These are phyloP conservation scores for Cordyceps javanica DNA, from an alignment of 2,329 filamentous ascomycete species.

Conservation along the genomic window DNA sequence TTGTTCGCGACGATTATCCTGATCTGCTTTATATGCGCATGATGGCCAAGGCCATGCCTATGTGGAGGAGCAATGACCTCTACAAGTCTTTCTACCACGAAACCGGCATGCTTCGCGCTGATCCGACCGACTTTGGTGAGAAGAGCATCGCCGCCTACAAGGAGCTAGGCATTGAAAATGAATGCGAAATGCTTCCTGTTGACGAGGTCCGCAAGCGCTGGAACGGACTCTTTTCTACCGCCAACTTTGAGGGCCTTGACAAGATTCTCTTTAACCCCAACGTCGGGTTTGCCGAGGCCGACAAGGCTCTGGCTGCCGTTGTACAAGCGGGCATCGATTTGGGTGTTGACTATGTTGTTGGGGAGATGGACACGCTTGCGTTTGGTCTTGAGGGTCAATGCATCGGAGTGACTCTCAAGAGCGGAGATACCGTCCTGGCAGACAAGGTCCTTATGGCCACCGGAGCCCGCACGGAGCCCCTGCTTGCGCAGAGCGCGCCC, in stretches of 20 bases:
- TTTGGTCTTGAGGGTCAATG: slow-evolving; percentile 42
- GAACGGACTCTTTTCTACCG: slow-evolving; percentile 50
- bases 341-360: slow-evolving; percentile 50
- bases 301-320: slow-evolving; percentile 48
- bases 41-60: slow-evolving; percentile 33
- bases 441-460: slow-evolving; percentile 49
- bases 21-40: slow-evolving; percentile 35
- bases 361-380: slow-evolving; percentile 39
- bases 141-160: slow-evolving; percentile 35
- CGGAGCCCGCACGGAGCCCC: slow-evolving; percentile 49
- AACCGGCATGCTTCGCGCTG: slow-evolving; percentile 46
- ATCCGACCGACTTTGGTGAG: slow-evolving; percentile 36
- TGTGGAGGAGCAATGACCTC: slow-evolving; percentile 39
- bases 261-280: slow-evolving; percentile 51
- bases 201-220: slow-evolving; percentile 49
- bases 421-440: slow-evolving; percentile 41
- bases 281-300: slow-evolving; percentile 54
- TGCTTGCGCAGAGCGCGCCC: slow-evolving; percentile 46
- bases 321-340: slow-evolving; percentile 44
- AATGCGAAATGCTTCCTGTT: slow-evolving; percentile 34
- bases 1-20: slow-evolving; percentile 37
- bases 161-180: slow-evolving; percentile 32
- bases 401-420: slow-evolving; percentile 41
- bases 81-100: slow-evolving; percentile 50
- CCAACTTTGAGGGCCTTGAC: slow-evolving; percentile 49